phyloP scores from a whole-genome alignment of 208 protist genomes.

The Leishmania gerbilli region DNA sequence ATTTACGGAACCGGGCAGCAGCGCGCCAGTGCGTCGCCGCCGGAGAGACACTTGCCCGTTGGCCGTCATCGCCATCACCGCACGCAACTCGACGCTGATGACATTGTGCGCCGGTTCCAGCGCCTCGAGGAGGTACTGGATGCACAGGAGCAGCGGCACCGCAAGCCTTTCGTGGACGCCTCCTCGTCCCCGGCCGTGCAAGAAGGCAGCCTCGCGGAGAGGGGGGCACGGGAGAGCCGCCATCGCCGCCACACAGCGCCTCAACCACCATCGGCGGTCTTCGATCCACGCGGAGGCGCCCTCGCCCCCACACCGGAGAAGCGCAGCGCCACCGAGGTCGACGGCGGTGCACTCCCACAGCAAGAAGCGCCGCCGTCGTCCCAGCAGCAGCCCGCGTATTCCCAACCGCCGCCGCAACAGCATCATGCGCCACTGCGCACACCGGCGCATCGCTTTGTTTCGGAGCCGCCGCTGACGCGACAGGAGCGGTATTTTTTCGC shows the following conservation, averaged over 20 bases:
- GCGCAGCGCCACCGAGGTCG: not conserved
- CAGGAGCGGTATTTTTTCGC: slow-evolving; percentile 51
- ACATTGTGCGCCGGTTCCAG: slow-evolving; percentile 39
- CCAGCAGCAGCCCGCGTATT: not conserved
- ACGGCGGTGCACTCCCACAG: not conserved
- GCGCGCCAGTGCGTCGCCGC: not conserved
- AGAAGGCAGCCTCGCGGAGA: not conserved
- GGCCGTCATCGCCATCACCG: not conserved
- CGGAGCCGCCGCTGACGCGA: slow-evolving; percentile 54
- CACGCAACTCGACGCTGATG: slow-evolving; percentile 21
- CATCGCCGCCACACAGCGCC: not conserved
- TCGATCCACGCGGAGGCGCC: not conserved
- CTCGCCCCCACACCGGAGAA: not conserved
- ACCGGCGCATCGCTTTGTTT: not conserved
- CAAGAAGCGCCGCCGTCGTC: not conserved
- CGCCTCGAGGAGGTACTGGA: slow-evolving; percentile 34
- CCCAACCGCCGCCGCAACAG: not conserved
- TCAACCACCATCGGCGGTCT: not conserved
- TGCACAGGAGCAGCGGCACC: slow-evolving; percentile 22
- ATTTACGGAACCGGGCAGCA: not conserved
- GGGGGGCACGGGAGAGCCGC: not conserved
- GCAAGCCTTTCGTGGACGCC: not conserved
- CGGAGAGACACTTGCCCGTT: not conserved
- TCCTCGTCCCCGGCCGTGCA: not conserved
- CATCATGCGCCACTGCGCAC: not conserved